Conservation (phyloP, 2,329 filamentous ascomycete genomes). For the Monilinia fructicola region DNA sequence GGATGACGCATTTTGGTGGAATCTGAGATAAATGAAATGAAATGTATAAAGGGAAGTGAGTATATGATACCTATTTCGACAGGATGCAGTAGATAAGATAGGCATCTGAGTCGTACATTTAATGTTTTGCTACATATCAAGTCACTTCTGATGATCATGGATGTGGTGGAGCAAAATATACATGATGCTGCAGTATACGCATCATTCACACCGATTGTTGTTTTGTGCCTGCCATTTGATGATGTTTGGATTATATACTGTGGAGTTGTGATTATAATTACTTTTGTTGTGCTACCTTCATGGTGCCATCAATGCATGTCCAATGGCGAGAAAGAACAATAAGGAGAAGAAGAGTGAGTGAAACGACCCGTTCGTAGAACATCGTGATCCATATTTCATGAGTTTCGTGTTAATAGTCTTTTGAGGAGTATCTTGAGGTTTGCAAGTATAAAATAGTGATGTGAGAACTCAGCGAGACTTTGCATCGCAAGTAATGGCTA, state of each 20-base stretch:
- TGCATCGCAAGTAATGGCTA: not conserved
- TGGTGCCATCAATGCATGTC: not conserved
- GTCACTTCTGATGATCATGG: not conserved
- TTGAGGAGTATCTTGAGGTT: too few relatives aligned
- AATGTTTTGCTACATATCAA: not conserved
- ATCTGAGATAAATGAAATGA: not conserved
- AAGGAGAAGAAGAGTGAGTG: not conserved
- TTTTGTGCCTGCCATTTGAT: not conserved
- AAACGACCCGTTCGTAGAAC: not conserved
- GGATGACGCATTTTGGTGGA: too few relatives aligned
- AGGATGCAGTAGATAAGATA: too few relatives aligned
- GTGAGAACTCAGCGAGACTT: not conserved
- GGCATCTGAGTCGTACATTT: not conserved
- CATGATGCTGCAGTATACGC: not conserved
- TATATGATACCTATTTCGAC: too few relatives aligned
- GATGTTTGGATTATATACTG: not conserved
- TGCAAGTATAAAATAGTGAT: not conserved
- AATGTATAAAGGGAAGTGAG: too few relatives aligned
- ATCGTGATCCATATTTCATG: too few relatives aligned
- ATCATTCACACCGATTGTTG: not conserved
- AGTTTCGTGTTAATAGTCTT: too few relatives aligned
- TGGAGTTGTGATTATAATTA: not conserved
- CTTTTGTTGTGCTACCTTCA: not conserved
- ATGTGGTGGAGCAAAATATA: not conserved
- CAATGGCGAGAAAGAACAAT: too few relatives aligned